A percentile compares a stretch with the other conserved stretches of the same genome.
Evolutionary conservation across 2,329 filamentous ascomycete species (phyloP).

Genomic region (Fusarium sp.): DNA sequence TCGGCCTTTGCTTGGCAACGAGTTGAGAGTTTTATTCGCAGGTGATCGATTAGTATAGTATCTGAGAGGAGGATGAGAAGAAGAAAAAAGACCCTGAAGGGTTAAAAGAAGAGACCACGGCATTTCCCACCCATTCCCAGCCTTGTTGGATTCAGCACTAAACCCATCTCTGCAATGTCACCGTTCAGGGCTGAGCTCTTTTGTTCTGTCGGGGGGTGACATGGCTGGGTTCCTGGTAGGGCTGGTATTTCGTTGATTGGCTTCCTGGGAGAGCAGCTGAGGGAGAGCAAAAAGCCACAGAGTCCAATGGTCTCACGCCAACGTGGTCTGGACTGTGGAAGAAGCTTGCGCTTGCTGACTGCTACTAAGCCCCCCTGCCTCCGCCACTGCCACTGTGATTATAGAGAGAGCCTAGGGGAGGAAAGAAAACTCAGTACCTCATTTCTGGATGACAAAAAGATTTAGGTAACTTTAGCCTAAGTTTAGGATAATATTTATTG

Average conservation of each 20-base stretch:
- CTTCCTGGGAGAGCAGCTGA: slow-evolving; percentile 19
- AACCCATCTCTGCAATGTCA: slow-evolving; percentile 15
- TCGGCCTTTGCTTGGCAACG: neutral
- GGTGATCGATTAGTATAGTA: neutral
- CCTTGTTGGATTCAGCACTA: slow-evolving; percentile 24
- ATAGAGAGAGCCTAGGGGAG: neutral
- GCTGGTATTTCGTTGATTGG: slow-evolving; percentile 30
- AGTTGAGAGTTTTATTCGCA: neutral
- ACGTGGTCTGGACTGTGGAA: slow-evolving; percentile 23
- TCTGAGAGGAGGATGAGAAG: neutral
- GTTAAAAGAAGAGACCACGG: slow-evolving; percentile 1
- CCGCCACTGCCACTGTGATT: slow-evolving; percentile 4
- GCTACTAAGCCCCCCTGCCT: slow-evolving; percentile 10
- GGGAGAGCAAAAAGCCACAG: slow-evolving; percentile 21
- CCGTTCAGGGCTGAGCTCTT: slow-evolving; percentile 17
- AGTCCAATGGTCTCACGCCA: slow-evolving; percentile 27
- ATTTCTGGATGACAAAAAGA: too few relatives aligned
- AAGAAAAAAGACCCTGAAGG: neutral
- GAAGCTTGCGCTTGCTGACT: slow-evolving; percentile 7
- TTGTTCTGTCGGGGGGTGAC: slow-evolving; percentile 2
- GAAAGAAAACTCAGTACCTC: too few relatives aligned
- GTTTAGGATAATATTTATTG: fast-evolving
- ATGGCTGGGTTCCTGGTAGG: slow-evolving; percentile 25
- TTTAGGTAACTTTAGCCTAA: too few relatives aligned
- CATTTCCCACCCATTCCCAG: slow-evolving; percentile 13